Percentiles rank a stretch among this genome's conserved stretches.
phyloP scores from a whole-genome alignment of 257 asterid species.

The Nicotiana paniculata region DNA sequence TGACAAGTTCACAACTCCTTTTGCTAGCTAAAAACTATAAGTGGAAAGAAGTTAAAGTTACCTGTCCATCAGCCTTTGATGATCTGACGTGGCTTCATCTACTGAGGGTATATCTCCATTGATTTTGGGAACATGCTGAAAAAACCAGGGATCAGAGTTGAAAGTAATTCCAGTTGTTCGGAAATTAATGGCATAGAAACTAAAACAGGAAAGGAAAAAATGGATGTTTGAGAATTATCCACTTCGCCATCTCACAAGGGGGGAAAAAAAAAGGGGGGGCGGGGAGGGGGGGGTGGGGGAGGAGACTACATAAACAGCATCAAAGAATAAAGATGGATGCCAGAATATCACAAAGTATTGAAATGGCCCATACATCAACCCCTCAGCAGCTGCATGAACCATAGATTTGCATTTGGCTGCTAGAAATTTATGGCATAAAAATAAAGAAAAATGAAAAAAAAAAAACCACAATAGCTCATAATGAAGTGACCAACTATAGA shows the following conservation, averaged over 20 bases:
- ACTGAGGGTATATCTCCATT: constrained; percentile 83
- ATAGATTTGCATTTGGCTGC: background rate
- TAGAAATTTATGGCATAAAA: background rate
- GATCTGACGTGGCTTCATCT: constrained; percentile 86
- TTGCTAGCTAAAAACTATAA: background rate
- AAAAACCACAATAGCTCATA: background rate
- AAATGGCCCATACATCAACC: background rate
- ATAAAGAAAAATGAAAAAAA: background rate
- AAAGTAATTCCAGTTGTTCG: background rate
- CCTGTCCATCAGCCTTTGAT: constrained; percentile 74
- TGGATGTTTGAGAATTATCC: background rate
- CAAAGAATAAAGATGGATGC: background rate
- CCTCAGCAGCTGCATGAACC: background rate
- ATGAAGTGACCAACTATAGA: background rate
- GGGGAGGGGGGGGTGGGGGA: no score
- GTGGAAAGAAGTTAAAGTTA: constrained; percentile 14
- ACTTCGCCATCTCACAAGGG: background rate
- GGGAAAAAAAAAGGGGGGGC: no score
- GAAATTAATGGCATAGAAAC: background rate
- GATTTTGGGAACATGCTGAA: constrained; percentile 77
- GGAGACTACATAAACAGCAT: background rate
- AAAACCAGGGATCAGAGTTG: constrained; percentile 2
- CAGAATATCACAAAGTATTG: background rate
- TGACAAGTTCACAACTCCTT: background rate
- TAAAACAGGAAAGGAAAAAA: background rate